Evolutionary conservation across 345 rosid species (phyloP).

Genomic region (Heritiera littoralis): DNA sequence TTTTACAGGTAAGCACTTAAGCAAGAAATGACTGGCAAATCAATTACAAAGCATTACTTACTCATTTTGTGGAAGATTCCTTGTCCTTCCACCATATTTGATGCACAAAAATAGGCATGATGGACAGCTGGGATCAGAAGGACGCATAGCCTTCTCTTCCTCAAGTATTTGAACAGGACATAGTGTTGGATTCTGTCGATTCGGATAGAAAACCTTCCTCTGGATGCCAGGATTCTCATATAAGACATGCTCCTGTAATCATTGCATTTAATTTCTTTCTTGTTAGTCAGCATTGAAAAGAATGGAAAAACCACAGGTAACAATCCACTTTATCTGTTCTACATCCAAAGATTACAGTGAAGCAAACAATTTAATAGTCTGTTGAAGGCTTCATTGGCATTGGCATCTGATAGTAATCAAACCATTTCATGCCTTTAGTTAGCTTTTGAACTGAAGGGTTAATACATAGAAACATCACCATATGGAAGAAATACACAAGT

Average conservation of each 20-base stretch:
- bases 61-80: constrained; percentile 70
- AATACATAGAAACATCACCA: no score
- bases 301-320: not conserved
- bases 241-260: constrained; percentile 51
- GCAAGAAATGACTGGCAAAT: not conserved
- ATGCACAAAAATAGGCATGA: constrained; percentile 60
- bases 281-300: no score
- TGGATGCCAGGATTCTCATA: constrained; percentile 50
- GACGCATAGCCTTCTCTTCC: constrained; percentile 66
- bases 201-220: constrained; percentile 52
- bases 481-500: no score
- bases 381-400: not conserved
- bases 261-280: no score
- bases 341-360: not conserved
- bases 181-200: constrained; percentile 43
- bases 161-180: constrained; percentile 62
- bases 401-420: not conserved
- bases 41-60: constrained; percentile 22
- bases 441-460: no score
- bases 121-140: constrained; percentile 53
- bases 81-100: constrained; percentile 64
- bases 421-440: not conserved
- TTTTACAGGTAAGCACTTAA: not conserved
- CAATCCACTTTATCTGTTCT: not conserved
- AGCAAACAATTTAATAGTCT: not conserved